Conservation (phyloP, 371 early-diverging fungal genomes). For the Circinella umbellata region DNA sequence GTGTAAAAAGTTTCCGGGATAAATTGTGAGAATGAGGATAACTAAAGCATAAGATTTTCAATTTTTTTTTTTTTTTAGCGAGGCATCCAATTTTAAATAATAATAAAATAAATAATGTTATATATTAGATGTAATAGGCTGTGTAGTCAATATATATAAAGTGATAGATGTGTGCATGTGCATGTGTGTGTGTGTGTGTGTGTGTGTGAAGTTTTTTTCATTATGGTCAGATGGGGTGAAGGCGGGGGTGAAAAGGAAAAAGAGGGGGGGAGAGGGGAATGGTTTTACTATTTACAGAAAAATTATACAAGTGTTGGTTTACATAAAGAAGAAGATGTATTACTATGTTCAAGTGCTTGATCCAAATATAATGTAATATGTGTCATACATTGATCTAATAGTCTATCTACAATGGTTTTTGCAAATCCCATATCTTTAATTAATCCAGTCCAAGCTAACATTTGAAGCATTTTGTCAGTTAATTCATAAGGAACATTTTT, state of each 20-base stretch:
- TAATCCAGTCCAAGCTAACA: slow-evolving; percentile 22
- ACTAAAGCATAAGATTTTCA: background rate
- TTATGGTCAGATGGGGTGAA: too few species aligned
- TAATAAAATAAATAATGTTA: background rate
- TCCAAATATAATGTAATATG: slow-evolving; percentile 15
- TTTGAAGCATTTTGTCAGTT: slow-evolving; percentile 1
- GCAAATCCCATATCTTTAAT: slow-evolving; percentile 16
- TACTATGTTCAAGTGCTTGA: slow-evolving; percentile 15
- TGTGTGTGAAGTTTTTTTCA: too few species aligned
- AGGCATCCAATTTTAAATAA: slow-evolving; percentile 19
- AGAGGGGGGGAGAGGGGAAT: background rate
- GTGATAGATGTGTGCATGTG: too few species aligned
- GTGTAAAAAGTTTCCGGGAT: too few species aligned
- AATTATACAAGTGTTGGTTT: background rate
- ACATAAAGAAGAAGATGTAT: background rate
- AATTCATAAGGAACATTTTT: slow-evolving; percentile 9
- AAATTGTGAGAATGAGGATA: too few species aligned
- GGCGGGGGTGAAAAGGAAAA: background rate
- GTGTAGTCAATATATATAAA: background rate
- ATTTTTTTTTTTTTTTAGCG: slow-evolving; percentile 14
- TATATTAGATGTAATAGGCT: background rate
- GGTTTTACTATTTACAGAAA: background rate
- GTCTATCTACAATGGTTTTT: slow-evolving; percentile 11
- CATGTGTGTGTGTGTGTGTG: too few species aligned
- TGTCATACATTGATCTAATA: slow-evolving; percentile 16